Conservation (phyloP, 768 basidiomycete species). For the Lentinula raphanica region DNA sequence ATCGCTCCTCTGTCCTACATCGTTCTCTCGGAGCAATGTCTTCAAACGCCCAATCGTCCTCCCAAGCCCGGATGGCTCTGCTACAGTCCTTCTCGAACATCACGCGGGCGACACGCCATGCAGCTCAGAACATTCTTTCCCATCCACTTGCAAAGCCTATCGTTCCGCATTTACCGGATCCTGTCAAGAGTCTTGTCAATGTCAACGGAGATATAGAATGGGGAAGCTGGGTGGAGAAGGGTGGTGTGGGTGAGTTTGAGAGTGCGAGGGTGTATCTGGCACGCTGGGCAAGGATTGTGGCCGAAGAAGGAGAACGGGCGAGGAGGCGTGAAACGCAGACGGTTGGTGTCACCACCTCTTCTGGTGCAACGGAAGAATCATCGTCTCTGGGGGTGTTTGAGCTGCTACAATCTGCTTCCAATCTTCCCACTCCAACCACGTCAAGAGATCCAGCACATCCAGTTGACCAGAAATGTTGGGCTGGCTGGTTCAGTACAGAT, state of each 20-base stretch:
- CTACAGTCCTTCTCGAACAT: slow-evolving; percentile 94
- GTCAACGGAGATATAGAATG: slow-evolving; percentile 90
- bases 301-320: slow-evolving; percentile 94
- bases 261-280: slow-evolving; percentile 94
- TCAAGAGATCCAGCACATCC: slow-evolving; percentile 79
- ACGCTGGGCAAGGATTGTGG: slow-evolving; percentile 94
- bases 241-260: slow-evolving; percentile 94
- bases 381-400: slow-evolving; percentile 87
- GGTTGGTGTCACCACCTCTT: slow-evolving; percentile 46
- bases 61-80: slow-evolving; percentile 75
- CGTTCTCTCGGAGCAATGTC: slow-evolving; percentile 64
- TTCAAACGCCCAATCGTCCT: slow-evolving; percentile 44
- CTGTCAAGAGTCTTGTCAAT: slow-evolving; percentile 84
- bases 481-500: slow-evolving; percentile 70
- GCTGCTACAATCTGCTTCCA: slow-evolving; percentile 70
- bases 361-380: slow-evolving; percentile 51
- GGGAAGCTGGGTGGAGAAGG: slow-evolving; percentile 90
- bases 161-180: slow-evolving; percentile 92
- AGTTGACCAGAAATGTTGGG: slow-evolving; percentile 68
- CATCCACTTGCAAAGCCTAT: slow-evolving; percentile 96
- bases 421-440: slow-evolving; percentile 75
- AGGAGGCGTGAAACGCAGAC: slow-evolving; percentile 74
- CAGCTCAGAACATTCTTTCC: slow-evolving; percentile 91
- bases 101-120: slow-evolving; percentile 87
- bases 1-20: slow-evolving; percentile 74